Base-by-base conservation (phyloP, 2,329 filamentous ascomycete genomes). In the Scortechinia acanthostroma region DNA sequence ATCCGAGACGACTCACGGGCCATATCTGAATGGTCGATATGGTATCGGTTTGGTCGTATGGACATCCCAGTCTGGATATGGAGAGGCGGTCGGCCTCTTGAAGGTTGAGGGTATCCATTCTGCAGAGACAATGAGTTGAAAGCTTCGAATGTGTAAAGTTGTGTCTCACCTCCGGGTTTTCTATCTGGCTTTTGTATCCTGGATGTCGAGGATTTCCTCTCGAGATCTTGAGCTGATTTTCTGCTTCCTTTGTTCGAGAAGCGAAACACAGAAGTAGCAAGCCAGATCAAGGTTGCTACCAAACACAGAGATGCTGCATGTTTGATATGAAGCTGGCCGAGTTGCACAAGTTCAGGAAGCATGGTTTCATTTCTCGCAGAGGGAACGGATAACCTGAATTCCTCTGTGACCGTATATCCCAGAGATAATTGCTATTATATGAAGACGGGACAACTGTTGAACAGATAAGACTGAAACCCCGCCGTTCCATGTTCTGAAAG, bases 21-120 rank as follows among this genome's bases (percentile, higher is more conserved):
- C 86, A 58, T 88, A 78, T 53, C 83, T 77, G 60, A 91, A 91
- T 0, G 87, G 85, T 4, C 87, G 76, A 62, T 91, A 91, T 0
- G 85, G 84, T 0, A 89, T 73, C 0, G 87, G 86, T 48, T 84
- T 83, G 1, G 83, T 87, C n/a, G 66, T 64, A 20, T 75, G 68
- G 25, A 90, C 59, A 37, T 81, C 79, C 84, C 86, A 91, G 57
- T 77, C 61, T 0, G 77, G 76, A 53, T 86, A 88, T 0, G 86
- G 77, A 0, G 63, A 45, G 3, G 83, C 77, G 1, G 64, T 58
- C 1, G 84, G 83, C 2, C 79, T 68, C 48, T 71, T 70, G 67
- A 84, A 89, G 44, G 64, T 52, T 13, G 69, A 71, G 0, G 78
- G 73, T 3, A 53, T 61, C 80, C 81, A 86, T 64, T 72, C 72